A percentile compares a stretch with the other conserved stretches of the same genome.
Conservation (phyloP, 176 grass and related monocot genomes). For the Neostapfia colusana region DNA sequence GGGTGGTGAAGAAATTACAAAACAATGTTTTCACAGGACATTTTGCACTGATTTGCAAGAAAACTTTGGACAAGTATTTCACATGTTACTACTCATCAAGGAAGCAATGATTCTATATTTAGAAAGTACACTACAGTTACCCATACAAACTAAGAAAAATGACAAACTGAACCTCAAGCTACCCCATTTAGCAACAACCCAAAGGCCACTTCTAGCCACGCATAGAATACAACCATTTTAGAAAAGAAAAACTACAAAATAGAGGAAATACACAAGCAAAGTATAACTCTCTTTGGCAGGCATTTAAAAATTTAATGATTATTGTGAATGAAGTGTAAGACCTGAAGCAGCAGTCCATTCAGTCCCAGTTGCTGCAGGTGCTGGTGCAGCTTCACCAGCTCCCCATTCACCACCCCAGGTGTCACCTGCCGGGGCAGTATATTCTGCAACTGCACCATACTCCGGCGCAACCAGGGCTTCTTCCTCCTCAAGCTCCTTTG, state of each 20-base stretch:
- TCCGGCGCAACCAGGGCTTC: conserved; percentile 54
- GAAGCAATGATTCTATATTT: neutral
- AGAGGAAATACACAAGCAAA: neutral
- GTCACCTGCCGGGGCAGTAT: conserved; percentile 21
- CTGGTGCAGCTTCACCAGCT: conserved; percentile 44
- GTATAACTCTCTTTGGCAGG: neutral
- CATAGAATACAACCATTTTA: neutral
- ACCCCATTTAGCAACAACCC: neutral
- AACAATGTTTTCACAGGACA: too few relatives aligned
- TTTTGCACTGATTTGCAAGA: too few relatives aligned
- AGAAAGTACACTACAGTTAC: too few relatives aligned
- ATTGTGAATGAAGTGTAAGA: neutral
- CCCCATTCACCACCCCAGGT: conserved; percentile 53
- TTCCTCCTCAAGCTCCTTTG: conserved; percentile 78
- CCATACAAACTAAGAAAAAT: too few relatives aligned
- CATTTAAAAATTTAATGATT: neutral
- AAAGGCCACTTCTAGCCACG: neutral
- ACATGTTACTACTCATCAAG: neutral
- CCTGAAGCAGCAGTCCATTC: conserved; percentile 57
- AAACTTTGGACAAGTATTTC: too few relatives aligned
- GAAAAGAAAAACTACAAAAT: neutral
- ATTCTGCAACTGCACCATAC: conserved; percentile 48
- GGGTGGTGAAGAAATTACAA: neutral
- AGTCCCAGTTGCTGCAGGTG: conserved; percentile 40
- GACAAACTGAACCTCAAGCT: neutral